Conservation (phyloP, 805 yeast genomes). For the Sungouiella thailandica region DNA sequence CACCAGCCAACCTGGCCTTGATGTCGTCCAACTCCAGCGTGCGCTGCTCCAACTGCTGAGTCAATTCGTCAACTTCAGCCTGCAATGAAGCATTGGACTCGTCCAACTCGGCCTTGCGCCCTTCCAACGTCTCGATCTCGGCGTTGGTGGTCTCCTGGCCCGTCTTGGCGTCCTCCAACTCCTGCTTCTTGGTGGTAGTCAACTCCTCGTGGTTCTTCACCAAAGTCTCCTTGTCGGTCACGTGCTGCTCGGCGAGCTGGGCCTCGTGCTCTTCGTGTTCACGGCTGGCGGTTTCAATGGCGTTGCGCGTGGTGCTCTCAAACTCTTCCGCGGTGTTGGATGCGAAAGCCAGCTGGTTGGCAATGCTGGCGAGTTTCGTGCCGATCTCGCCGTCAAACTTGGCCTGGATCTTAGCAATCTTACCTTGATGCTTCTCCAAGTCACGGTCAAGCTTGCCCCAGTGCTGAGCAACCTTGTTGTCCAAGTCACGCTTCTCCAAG, state of each 20-base stretch:
- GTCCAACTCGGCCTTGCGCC: conserved; percentile 38
- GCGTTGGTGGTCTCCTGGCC: conserved; percentile 39
- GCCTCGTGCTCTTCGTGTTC: conserved; percentile 45
- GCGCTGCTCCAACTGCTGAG: conserved; percentile 39
- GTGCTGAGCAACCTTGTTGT: conserved; percentile 30
- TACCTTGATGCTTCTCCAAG: conserved; percentile 32
- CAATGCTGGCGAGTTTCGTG: conserved; percentile 22
- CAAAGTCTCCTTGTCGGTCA: conserved; percentile 38
- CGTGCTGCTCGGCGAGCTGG: conserved; percentile 44
- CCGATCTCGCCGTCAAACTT: conserved; percentile 40
- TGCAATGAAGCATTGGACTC: conserved; percentile 34
- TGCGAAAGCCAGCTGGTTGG: conserved; percentile 20
- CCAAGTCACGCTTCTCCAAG: conserved; percentile 34
- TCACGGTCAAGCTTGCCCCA: conserved; percentile 32
- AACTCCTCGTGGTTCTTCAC: conserved; percentile 40
- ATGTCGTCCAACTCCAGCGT: conserved; percentile 26
- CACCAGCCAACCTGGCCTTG: conserved; percentile 26
- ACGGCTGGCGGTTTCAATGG: conserved; percentile 40
- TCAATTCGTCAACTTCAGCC: conserved; percentile 38
- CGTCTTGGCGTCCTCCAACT: conserved; percentile 37
- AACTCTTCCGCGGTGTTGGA: conserved; percentile 32
- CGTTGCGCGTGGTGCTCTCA: conserved; percentile 35
- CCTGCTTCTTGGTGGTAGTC: conserved; percentile 41
- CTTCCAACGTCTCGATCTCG: conserved; percentile 41
- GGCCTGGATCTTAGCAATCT: conserved; percentile 33